phyloP scores from a whole-genome alignment of 2,329 filamentous ascomycete species.

The Exophiala spinifera region DNA sequence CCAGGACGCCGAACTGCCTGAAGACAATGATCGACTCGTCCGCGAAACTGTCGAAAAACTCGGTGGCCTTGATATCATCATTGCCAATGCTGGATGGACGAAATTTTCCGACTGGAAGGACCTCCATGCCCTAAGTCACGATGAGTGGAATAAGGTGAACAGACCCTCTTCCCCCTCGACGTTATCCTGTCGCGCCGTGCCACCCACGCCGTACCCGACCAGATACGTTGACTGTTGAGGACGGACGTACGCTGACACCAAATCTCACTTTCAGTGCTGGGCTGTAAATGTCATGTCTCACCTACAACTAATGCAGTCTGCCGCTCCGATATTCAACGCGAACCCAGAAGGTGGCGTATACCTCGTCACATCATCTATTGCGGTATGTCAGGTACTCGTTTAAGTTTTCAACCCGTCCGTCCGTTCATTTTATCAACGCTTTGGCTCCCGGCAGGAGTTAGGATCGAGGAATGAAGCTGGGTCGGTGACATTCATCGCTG shows the following conservation, averaged over 20 bases:
- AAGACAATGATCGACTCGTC: conserved; percentile 59
- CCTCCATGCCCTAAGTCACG: conserved; percentile 55
- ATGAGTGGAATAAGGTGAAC: conserved; percentile 61
- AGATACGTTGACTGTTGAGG: too few species aligned
- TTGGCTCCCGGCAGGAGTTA: too few species aligned
- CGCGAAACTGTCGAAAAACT: conserved; percentile 58
- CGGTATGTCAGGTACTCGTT: too few species aligned
- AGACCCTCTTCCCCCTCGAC: too few species aligned
- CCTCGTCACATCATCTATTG: conserved; percentile 61
- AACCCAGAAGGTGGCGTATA: conserved; percentile 63
- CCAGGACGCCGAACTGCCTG: conserved; percentile 59
- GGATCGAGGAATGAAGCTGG: too few species aligned
- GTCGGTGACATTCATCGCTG: conserved; percentile 19
- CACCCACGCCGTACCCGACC: too few species aligned
- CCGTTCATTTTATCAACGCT: too few species aligned
- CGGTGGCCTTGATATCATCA: conserved; percentile 68
- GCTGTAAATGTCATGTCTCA: conserved; percentile 59
- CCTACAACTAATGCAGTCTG: conserved; percentile 53
- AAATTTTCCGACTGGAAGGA: conserved; percentile 57
- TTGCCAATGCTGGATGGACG: conserved; percentile 73
- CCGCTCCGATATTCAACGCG: conserved; percentile 55
- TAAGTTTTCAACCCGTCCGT: too few species aligned
- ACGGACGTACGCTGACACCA: too few species aligned
- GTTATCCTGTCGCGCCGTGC: too few species aligned
- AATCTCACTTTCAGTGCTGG: too few species aligned